Conservation (phyloP, 306 rosid genomes). For the Pyrus pyrifolia region DNA sequence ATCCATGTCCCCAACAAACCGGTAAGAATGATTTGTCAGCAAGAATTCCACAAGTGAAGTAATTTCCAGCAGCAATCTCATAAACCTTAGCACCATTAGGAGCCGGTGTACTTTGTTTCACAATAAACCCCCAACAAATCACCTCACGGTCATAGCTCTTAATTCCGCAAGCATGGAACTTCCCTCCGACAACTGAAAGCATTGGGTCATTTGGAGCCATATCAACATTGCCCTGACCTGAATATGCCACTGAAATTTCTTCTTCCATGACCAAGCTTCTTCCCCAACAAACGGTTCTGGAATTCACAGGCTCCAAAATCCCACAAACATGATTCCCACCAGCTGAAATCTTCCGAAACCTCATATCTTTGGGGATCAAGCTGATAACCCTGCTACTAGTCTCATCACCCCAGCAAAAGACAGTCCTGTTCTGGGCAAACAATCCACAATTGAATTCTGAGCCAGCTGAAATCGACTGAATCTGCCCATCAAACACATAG, state of each 20-base stretch:
- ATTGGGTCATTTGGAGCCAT: slow-evolving; percentile 66
- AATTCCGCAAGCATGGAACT: slow-evolving; percentile 90
- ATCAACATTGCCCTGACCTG: slow-evolving; percentile 56
- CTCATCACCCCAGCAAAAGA: slow-evolving; percentile 89
- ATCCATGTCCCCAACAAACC: slow-evolving; percentile 87
- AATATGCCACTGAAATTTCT: slow-evolving; percentile 45
- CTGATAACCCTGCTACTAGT: slow-evolving; percentile 57
- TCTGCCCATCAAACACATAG: slow-evolving; percentile 63
- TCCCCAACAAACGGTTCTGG: slow-evolving; percentile 80
- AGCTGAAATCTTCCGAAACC: slow-evolving; percentile 63
- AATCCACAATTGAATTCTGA: slow-evolving; percentile 83
- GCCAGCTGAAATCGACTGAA: slow-evolving; percentile 78
- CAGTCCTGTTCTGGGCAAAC: slow-evolving; percentile 73
- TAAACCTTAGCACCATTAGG: slow-evolving; percentile 55
- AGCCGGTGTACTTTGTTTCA: slow-evolving; percentile 56
- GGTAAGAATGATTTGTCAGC: slow-evolving; percentile 70
- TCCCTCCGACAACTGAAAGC: slow-evolving; percentile 82
- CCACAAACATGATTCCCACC: slow-evolving; percentile 98
- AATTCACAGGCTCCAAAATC: slow-evolving; percentile 51
- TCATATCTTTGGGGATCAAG: slow-evolving; percentile 40
- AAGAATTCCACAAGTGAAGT: slow-evolving; percentile 79
- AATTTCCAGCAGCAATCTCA: slow-evolving; percentile 79
- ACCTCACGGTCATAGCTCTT: slow-evolving; percentile 65
- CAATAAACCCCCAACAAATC: slow-evolving; percentile 75
- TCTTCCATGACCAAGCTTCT: slow-evolving; percentile 67